phyloP scores from a whole-genome alignment of 1,284 basidiomycete genomes.

The Sporisorium sorghi region DNA sequence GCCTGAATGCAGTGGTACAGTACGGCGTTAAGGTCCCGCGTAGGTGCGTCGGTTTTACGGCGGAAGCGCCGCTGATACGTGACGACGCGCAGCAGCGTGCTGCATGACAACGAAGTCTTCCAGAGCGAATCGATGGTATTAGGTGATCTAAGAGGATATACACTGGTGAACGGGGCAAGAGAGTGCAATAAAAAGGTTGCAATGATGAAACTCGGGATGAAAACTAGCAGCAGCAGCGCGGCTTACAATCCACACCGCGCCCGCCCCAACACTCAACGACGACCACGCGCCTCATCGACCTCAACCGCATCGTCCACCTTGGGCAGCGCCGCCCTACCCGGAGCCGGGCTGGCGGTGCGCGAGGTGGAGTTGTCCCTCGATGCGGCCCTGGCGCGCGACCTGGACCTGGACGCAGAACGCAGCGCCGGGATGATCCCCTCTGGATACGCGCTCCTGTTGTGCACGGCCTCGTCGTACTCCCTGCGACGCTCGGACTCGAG shows the following conservation, averaged over 20 bases:
- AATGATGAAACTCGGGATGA: background rate
- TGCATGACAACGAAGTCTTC: background rate
- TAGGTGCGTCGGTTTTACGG: too few species aligned
- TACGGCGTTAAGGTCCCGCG: too few species aligned
- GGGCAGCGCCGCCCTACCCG: background rate
- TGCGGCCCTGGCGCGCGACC: conserved; percentile 15
- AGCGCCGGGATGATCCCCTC: conserved; percentile 41
- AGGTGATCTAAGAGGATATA: background rate
- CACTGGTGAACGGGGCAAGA: background rate
- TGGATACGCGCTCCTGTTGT: conserved; percentile 36
- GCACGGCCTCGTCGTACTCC: conserved; percentile 43
- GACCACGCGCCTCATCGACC: conserved; percentile 16
- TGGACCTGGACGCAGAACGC: conserved; percentile 13
- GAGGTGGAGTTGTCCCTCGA: conserved; percentile 17
- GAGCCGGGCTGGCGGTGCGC: conserved; percentile 33
- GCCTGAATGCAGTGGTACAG: too few species aligned
- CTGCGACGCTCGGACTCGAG: conserved; percentile 34
- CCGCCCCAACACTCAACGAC: conserved; percentile 23
- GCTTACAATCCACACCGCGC: too few species aligned
- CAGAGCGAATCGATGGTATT: background rate
- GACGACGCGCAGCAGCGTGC: background rate
- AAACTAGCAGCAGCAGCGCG: background rate
- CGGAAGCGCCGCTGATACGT: conserved; percentile 4
- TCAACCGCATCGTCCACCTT: conserved; percentile 18
- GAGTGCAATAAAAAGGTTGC: background rate